A percentile compares a stretch with the other conserved stretches of the same genome.
Evolutionary conservation across 2,329 filamentous ascomycete species (phyloP).

Genomic region (Talaromyces sp.): DNA sequence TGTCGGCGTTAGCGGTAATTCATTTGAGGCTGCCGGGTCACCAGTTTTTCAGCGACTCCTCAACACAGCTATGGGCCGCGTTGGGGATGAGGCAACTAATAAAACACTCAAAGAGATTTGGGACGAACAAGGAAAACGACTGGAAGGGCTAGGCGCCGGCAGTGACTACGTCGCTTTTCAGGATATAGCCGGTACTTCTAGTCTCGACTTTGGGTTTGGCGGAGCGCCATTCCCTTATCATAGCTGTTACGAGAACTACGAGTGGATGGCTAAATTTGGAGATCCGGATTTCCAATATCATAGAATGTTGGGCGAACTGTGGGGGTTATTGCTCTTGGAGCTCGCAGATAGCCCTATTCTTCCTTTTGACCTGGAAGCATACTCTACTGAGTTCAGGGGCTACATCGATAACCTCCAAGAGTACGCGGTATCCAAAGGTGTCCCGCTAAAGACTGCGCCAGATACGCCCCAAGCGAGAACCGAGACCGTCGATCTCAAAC

Average conservation of each 20-base stretch:
- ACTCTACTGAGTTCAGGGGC: slow-evolving; percentile 61
- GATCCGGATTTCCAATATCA: slow-evolving; percentile 85
- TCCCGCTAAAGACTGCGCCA: slow-evolving; percentile 25
- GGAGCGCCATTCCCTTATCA: slow-evolving; percentile 68
- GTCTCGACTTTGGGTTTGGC: slow-evolving; percentile 76
- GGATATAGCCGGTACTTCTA: slow-evolving; percentile 82
- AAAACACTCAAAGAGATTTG: slow-evolving; percentile 71
- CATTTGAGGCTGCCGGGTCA: slow-evolving; percentile 75
- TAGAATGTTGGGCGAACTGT: slow-evolving; percentile 71
- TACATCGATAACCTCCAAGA: slow-evolving; percentile 66
- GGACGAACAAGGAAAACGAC: slow-evolving; percentile 56
- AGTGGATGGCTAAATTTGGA: slow-evolving; percentile 75
- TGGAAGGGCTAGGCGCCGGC: slow-evolving; percentile 68
- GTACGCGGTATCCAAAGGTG: slow-evolving; percentile 59
- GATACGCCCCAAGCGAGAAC: slow-evolving; percentile 10
- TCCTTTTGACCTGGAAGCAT: slow-evolving; percentile 74
- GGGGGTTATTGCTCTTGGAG: slow-evolving; percentile 79
- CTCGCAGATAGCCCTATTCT: slow-evolving; percentile 76
- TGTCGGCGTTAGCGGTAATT: slow-evolving; percentile 69
- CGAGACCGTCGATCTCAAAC: slow-evolving; percentile 51
- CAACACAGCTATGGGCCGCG: slow-evolving; percentile 67
- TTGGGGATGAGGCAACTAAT: slow-evolving; percentile 69
- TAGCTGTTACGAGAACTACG: slow-evolving; percentile 85
- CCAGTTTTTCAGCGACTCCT: slow-evolving; percentile 74
- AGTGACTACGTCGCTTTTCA: slow-evolving; percentile 91